Base-by-base conservation (phyloP, 2,329 filamentous ascomycete genomes). In the Cytospora chrysosperma region DNA sequence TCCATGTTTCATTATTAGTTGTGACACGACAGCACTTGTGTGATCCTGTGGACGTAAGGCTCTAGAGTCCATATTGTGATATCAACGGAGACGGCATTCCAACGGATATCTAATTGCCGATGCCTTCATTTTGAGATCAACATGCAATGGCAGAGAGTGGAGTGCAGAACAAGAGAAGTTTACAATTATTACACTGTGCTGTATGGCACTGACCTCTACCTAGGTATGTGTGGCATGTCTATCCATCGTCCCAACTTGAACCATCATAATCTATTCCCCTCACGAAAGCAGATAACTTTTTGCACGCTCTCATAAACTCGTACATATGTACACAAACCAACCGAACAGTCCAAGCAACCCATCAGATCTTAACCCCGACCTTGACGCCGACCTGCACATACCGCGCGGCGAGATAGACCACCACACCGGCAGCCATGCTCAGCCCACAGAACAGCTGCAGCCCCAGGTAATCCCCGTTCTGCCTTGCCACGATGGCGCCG, bases 391-490 rank as follows among this genome's bases (percentile, higher is more conserved):
- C 74, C 59, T 72, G 70, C 24, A 68, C 43, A 21, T 63, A 59
- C 30, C 75, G 66, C 2, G 70, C 68, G 1, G 59, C 54, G 3
- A 71, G 2, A 50, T 70, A 75, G 7, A 71, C 62, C 9, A 68
- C 21, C 24, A 70, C 69, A 32, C 70, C 70, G 5, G 54, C 49
- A 1, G 67, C 58, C 70, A 78, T 76, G 4, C 80, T 76, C 13
- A 82, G 71, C 6, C 85, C 85, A 26, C 81, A 79, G 68, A 87
- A 88, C 2, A 86, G 75, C 72, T 86, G 82, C 66, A 87, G 63
- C 8, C 80, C 79, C 61, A 78, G 73, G 67, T 78, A 86, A 9
- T 71, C 72, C 5, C 82, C 83, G 61, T 79, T 53, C 66, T 79
- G 74, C 28, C 69, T 68, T 13, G 69, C 68, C 27, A 84, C 72